Evolutionary conservation across 371 early-diverging fungal genomes (phyloP).

Genomic region (Aphelidium insulamus): DNA sequence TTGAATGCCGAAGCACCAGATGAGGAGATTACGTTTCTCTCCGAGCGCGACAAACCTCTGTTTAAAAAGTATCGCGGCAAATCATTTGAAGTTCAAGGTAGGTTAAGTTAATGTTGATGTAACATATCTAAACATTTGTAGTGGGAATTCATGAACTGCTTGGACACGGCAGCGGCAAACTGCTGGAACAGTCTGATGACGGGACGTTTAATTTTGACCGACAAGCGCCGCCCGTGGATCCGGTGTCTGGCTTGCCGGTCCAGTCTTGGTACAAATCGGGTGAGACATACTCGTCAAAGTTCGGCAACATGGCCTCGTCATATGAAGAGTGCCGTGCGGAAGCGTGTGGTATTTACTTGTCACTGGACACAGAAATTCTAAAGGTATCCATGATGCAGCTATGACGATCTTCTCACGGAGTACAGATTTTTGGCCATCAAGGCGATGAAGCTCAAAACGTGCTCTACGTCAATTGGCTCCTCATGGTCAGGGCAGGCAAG

Average conservation of each 20-base stretch:
- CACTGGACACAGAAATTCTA: conserved; percentile 15
- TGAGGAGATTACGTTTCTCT: conserved; percentile 24
- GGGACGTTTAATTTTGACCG: conserved; percentile 27
- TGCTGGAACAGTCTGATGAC: conserved; percentile 20
- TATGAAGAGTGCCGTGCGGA: conserved; percentile 43
- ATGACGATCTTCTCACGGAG: not conserved
- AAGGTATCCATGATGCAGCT: no score
- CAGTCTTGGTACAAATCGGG: conserved; percentile 32
- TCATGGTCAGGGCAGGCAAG: conserved; percentile 37
- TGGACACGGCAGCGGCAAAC: conserved; percentile 36
- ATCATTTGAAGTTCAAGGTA: conserved; percentile 34
- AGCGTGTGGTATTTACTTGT: conserved; percentile 24
- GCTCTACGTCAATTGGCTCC: conserved; percentile 22
- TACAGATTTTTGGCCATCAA: conserved; percentile 25
- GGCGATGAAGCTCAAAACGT: conserved; percentile 23
- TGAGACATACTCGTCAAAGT: conserved; percentile 28
- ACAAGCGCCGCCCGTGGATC: conserved; percentile 13
- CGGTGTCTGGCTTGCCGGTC: conserved; percentile 20
- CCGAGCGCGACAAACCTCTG: conserved; percentile 14
- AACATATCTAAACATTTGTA: no score
- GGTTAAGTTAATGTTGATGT: conserved; percentile 3
- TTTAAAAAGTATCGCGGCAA: conserved; percentile 17
- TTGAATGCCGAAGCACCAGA: conserved; percentile 22
- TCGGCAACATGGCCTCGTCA: conserved; percentile 17
- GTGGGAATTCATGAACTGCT: conserved; percentile 15